Evolutionary conservation across 371 early-diverging fungal genomes (phyloP).

Genomic region (Rhizopus delemar): DNA sequence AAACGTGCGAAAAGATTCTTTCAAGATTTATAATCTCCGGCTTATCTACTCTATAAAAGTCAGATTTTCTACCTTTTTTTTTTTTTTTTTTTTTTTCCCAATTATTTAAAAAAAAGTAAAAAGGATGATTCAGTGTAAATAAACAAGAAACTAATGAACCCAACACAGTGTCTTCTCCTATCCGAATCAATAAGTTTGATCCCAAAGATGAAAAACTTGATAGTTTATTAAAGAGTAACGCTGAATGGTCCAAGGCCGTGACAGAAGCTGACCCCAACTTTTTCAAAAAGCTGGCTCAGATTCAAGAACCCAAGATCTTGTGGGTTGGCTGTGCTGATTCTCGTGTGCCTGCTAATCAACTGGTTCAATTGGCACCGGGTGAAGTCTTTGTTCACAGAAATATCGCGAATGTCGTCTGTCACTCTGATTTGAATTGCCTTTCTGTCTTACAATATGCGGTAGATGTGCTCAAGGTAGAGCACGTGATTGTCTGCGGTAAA

Average conservation of each 20-base stretch:
- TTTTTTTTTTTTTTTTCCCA: neutral
- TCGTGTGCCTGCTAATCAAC: constrained; percentile 77
- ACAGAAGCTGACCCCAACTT: constrained; percentile 39
- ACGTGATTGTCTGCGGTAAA: constrained; percentile 87
- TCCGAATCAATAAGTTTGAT: constrained; percentile 25
- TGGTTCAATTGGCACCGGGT: constrained; percentile 71
- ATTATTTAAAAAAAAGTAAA: constrained; percentile 12
- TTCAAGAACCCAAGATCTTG: constrained; percentile 84
- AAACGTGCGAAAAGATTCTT: constrained; percentile 5
- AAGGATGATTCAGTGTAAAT: neutral
- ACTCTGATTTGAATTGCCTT: constrained; percentile 78
- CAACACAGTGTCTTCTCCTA: neutral
- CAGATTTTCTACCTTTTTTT: neutral
- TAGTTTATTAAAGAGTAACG: constrained; percentile 34
- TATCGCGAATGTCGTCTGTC: constrained; percentile 88
- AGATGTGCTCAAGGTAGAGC: constrained; percentile 86
- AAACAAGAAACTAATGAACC: neutral
- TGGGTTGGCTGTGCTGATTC: constrained; percentile 97
- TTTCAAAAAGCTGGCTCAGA: constrained; percentile 55
- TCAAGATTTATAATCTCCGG: neutral
- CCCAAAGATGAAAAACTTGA: constrained; percentile 24
- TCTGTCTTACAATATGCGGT: constrained; percentile 93
- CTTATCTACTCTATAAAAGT: neutral
- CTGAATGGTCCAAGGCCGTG: constrained; percentile 42
- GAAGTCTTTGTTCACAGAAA: constrained; percentile 95